Percentiles rank a stretch among this genome's conserved stretches.
phyloP scores from a whole-genome alignment of 129 eudicot species.

The Pseudognaphalium luteoalbum region DNA sequence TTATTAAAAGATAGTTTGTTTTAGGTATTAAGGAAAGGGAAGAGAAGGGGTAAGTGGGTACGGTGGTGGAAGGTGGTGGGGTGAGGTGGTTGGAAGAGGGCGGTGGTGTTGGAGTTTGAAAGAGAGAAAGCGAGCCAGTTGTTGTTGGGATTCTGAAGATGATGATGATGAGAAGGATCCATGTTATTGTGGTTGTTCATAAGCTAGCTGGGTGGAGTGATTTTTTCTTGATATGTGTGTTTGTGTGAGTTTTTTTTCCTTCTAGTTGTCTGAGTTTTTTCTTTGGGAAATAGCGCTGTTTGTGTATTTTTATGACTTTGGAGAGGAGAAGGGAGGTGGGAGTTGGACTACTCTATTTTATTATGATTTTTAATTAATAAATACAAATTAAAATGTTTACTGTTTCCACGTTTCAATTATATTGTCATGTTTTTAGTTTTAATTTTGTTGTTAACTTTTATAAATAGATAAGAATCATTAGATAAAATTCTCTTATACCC shows the following conservation, averaged over 20 bases:
- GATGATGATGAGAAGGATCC: conserved; percentile 50
- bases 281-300: conserved; percentile 57
- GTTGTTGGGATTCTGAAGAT: conserved; percentile 34
- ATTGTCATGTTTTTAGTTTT: too few relatives aligned
- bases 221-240: conserved; percentile 25
- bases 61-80: conserved; percentile 35
- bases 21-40: background rate
- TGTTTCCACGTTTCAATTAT: too few relatives aligned
- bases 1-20: background rate
- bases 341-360: background rate
- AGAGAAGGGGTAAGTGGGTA: conserved; percentile 10
- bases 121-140: conserved; percentile 85
- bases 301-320: conserved; percentile 31
- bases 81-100: conserved; percentile 28
- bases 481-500: too few relatives aligned
- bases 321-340: background rate
- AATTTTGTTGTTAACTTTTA: too few relatives aligned
- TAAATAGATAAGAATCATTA: too few relatives aligned
- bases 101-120: conserved; percentile 44
- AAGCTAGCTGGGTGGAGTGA: background rate
- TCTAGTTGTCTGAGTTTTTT: conserved; percentile 28
- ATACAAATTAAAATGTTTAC: too few relatives aligned
- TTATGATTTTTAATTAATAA: too few relatives aligned
- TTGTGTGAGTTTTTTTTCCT: conserved; percentile 28
- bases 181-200: conserved; percentile 23